Base-by-base conservation (phyloP, 2,329 filamentous ascomycete genomes). In the Decorospora gaudefroyi region DNA sequence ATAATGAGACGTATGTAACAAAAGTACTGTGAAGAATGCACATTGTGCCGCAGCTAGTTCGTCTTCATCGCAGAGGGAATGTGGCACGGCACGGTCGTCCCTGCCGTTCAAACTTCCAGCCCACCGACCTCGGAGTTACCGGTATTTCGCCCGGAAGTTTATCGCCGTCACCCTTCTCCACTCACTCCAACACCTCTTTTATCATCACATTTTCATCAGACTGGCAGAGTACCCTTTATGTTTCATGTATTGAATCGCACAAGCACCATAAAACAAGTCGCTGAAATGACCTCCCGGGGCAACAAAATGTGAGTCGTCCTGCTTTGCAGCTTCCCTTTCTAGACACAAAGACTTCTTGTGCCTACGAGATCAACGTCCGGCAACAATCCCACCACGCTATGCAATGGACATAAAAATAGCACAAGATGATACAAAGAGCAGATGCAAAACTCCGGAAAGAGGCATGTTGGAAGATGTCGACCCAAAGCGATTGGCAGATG, bases 291-390 rank as follows among this genome's bases (percentile, higher is more conserved):
- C 31, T 18, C 27, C 16, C 15, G 8, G 10, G 19, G 21, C 32
- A 22, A 46, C 31, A 25, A 35, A 21, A 37, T 13, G 17, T n/a
- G 30, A 33, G 22, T 26, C 27, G 18, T 22, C 42, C 19, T 37
- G 35, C 46, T 35, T 44, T 45, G 36, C 36, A 47, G 35, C 46
- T 18, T 25, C 23, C 39, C 35, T 13, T 28, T 51, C 42, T 53
- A 53, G 19, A 19, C 40, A n/a, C n/a, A 11, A 15, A 27, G 47
- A 26, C 34, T 40, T 17, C 28, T 31, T 41, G 36, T 12, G 30
- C 49, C 40, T 16, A n/a, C 36, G 17, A 28, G 13, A 38, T 25
- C 32, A 22, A 39, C n/a, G 11, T 11, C 11, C 21, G 11, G 26
- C 26, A 22, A 30, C 11, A 13, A 15, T 22, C 13, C 8, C 8